Evolutionary conservation across 768 basidiomycete species (phyloP), one percentile per base, ranked within the genome.

Genomic region (Pulveroboletus sp.): DNA sequence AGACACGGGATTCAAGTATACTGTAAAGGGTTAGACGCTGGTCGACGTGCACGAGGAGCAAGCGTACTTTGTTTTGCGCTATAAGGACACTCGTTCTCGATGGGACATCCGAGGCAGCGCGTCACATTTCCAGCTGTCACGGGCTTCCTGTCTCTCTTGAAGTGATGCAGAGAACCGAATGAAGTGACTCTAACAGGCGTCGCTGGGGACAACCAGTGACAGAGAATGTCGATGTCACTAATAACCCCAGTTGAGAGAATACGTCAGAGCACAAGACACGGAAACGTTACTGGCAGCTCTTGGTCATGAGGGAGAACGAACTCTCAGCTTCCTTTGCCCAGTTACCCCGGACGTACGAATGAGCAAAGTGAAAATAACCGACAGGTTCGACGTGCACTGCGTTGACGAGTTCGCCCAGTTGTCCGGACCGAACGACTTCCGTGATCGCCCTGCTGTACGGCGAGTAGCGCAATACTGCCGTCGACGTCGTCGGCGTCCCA

Each of bases 321-420:
- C 86, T 86, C 6, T 75, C 70, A 3, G 71, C 67, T 62, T 93
- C 86, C 22, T 73, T 80, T 4, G 73, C 67, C 92, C 92, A 94
- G 63, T 85, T 84, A 2, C 82, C 92, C 29, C 92, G 80, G 26
- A 94, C 92, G 59, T 81, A 94, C 0, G 88, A 90, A 65, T 94
- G 92, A 2, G 91, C 87, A 67, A 93, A 93, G 65, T 93, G 92
- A 59, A 77, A 89, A 61, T 89, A 83, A 5, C 89, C 91, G 1
- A 92, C 82, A 1, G 92, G 92, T 60, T 94, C 92, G 47, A 93
- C 71, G 49, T 92, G 91, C 19, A 88, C 86, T 11, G 81, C 76
- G 54, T 94, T 94, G 61, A 94, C 74, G 24, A 93, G 81, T 43
- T 83, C 78, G 2, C 92, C 92, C 0, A 94, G 76, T 13, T 64